Evolutionary conservation across 202 grass and related monocot genomes (phyloP).

Genomic region (Panicum hallii): DNA sequence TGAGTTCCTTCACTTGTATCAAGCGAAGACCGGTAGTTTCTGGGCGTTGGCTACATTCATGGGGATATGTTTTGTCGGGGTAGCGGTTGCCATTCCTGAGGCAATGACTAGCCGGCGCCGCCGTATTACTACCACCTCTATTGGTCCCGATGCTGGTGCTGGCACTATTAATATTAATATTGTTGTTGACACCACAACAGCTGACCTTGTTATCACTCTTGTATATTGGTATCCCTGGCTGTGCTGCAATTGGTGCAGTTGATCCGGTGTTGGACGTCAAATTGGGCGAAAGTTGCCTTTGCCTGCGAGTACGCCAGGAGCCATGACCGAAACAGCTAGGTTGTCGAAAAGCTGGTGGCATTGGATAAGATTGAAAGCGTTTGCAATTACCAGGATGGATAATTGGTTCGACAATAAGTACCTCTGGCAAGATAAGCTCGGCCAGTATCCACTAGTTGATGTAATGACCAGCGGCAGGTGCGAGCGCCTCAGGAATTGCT

Average conservation of each 20-base stretch:
- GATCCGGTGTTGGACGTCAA: conserved; percentile 1
- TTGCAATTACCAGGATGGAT: not conserved
- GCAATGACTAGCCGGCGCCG: not conserved
- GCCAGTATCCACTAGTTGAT: not conserved
- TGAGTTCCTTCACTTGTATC: not conserved
- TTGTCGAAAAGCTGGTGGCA: not conserved
- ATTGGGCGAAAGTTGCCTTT: not conserved
- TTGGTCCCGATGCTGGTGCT: not conserved
- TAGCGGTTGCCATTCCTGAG: not conserved
- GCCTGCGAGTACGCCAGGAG: not conserved
- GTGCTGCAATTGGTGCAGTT: not conserved
- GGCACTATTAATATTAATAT: no score
- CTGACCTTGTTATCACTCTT: not conserved
- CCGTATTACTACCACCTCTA: not conserved
- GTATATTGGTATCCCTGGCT: conserved; percentile 23
- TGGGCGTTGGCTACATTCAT: conserved; percentile 12
- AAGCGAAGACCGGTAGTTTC: not conserved
- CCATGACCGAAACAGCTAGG: no score
- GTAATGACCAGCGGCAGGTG: no score
- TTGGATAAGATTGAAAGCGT: not conserved
- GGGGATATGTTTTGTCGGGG: conserved; percentile 20
- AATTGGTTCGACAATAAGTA: conserved; percentile 16
- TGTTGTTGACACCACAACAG: not conserved
- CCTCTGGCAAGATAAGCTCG: conserved; percentile 18
- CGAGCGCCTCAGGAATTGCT: no score